Conservation (phyloP, 1,284 basidiomycete species). For the Ustilago bromivora region DNA sequence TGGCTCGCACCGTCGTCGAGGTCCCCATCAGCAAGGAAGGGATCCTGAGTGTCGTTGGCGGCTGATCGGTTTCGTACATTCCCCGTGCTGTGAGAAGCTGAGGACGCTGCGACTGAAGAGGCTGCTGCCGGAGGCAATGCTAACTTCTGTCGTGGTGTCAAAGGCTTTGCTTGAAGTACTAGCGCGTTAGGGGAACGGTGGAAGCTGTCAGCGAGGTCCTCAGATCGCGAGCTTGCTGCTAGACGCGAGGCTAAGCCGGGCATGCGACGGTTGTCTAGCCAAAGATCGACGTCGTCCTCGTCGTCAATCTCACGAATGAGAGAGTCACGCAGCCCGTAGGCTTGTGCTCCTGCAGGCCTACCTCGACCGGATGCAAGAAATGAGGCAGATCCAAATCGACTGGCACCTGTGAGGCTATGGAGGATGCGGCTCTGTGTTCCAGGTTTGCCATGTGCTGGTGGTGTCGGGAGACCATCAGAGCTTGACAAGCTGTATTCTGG, state of each 20-base stretch:
- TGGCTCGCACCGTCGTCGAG: slow-evolving; percentile 42
- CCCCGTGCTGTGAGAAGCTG: neutral
- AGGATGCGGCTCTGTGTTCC: slow-evolving; percentile 43
- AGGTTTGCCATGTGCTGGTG: slow-evolving; percentile 28
- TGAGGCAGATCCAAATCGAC: slow-evolving; percentile 48
- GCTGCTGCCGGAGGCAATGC: neutral
- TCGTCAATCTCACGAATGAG: slow-evolving; percentile 57
- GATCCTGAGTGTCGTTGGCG: slow-evolving; percentile 40
- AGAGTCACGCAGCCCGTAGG: slow-evolving; percentile 39
- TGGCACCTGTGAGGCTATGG: slow-evolving; percentile 50
- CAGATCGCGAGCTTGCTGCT: slow-evolving; percentile 32
- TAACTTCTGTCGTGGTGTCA: neutral
- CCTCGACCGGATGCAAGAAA: slow-evolving; percentile 30
- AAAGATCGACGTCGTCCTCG: slow-evolving; percentile 57
- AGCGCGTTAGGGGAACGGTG: slow-evolving; percentile 27
- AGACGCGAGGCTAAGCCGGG: slow-evolving; percentile 39
- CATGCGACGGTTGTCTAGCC: slow-evolving; percentile 51
- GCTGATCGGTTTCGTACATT: neutral
- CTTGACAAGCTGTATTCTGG: slow-evolving; percentile 54
- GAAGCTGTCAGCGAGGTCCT: slow-evolving; percentile 40
- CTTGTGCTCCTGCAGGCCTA: slow-evolving; percentile 14
- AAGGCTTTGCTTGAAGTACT: slow-evolving; percentile 11
- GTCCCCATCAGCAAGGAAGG: slow-evolving; percentile 54
- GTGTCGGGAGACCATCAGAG: slow-evolving; percentile 53
- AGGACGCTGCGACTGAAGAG: neutral